Conservation (phyloP, 139 green algal genomes). For the Coelastrella sp. region DNA sequence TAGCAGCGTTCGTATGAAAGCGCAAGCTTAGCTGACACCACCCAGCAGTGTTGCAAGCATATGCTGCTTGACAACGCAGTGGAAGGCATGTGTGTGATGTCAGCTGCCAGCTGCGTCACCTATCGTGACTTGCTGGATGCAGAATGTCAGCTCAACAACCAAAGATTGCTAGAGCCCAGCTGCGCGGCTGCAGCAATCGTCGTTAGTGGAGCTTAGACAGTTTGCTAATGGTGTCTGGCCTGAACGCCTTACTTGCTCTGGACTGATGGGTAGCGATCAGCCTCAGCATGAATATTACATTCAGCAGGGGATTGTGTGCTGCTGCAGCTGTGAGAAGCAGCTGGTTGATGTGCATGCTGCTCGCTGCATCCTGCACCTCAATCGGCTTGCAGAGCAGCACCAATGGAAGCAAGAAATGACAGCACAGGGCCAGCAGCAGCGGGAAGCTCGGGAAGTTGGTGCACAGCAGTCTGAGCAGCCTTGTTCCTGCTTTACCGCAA, state of each 20-base stretch:
- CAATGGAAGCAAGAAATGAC: background rate
- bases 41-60: no score
- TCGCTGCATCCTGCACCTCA: background rate
- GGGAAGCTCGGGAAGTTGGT: background rate
- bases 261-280: background rate
- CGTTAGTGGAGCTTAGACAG: background rate
- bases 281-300: background rate
- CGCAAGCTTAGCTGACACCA: no score
- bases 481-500: background rate
- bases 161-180: background rate
- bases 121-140: background rate
- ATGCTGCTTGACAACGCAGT: background rate
- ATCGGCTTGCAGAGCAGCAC: background rate
- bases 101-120: background rate
- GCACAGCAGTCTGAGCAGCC: no score
- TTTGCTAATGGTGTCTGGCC: background rate
- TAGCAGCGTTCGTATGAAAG: no score
- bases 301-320: background rate
- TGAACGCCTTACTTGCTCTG: background rate
- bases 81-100: background rate
- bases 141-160: background rate
- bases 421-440: background rate
- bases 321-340: background rate
- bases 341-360: background rate
- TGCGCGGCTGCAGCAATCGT: background rate